phyloP scores from a whole-genome alignment of 2,329 filamentous ascomycete species.

The Chaetomiaceae sp. region DNA sequence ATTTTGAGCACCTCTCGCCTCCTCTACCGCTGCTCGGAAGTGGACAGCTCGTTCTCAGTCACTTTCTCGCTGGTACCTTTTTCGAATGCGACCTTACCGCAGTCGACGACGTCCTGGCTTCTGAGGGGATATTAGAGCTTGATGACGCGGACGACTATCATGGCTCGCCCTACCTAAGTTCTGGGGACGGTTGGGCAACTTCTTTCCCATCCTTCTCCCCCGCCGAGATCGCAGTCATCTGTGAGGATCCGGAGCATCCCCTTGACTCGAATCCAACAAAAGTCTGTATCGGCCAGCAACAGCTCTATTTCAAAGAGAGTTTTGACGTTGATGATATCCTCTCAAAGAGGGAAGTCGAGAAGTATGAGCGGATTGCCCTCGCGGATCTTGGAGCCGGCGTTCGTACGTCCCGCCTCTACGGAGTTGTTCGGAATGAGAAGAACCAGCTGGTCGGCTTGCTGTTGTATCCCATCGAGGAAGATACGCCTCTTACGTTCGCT shows the following conservation, averaged over 20 bases:
- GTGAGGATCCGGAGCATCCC: conserved; percentile 1
- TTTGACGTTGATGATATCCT: background rate
- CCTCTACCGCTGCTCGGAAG: background rate
- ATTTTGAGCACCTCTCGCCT: conserved; percentile 7
- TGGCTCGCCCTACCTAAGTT: background rate
- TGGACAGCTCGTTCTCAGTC: background rate
- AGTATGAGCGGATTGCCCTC: conserved; percentile 2
- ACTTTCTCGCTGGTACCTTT: background rate
- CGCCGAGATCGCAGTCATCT: background rate
- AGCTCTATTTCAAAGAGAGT: background rate
- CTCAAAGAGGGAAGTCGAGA: conserved; percentile 1
- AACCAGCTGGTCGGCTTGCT: conserved; percentile 5
- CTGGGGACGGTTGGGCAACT: background rate
- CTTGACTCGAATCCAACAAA: conserved; percentile 1
- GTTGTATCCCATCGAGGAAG: conserved; percentile 4
- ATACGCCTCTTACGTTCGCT: background rate
- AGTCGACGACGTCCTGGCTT: conserved; percentile 1
- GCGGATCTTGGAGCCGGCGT: background rate
- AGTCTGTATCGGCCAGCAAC: conserved; percentile 4
- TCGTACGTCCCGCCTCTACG: conserved; percentile 4
- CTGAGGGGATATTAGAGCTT: background rate
- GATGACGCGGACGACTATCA: background rate
- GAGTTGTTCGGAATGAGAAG: conserved; percentile 3
- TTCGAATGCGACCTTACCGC: conserved; percentile 6
- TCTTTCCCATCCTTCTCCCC: conserved; percentile 6